Conservation (phyloP, 768 basidiomycete genomes). For the Ramaria sp. region DNA sequence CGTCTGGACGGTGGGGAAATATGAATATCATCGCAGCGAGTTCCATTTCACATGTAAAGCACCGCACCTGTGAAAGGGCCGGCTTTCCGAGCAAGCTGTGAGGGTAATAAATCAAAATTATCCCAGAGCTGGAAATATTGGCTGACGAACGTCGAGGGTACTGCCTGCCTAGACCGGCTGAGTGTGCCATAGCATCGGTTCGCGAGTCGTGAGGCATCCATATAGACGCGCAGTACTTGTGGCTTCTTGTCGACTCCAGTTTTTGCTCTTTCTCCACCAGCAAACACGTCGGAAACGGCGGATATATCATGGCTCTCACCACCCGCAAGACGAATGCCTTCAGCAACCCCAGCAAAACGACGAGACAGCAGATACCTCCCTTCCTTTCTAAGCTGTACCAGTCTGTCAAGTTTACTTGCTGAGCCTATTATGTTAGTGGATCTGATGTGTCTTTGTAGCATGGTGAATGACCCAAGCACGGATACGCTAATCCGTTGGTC, state of each 20-base stretch:
- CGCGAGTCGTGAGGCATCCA: background rate
- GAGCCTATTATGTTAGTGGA: conserved; percentile 9
- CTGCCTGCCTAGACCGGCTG: too few species aligned
- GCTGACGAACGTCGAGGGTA: too few species aligned
- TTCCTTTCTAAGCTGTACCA: conserved; percentile 91
- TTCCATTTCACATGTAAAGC: too few species aligned
- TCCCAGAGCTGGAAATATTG: too few species aligned
- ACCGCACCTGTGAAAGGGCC: too few species aligned
- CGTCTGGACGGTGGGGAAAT: too few species aligned
- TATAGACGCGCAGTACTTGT: too few species aligned
- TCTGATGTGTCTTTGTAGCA: conserved; percentile 34
- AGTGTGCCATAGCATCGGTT: background rate
- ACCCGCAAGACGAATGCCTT: conserved; percentile 4
- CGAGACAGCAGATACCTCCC: conserved; percentile 52
- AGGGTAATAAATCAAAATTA: too few species aligned
- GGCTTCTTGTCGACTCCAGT: too few species aligned
- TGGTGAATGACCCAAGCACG: conserved; percentile 82
- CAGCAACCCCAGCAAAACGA: conserved; percentile 26
- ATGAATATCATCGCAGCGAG: too few species aligned
- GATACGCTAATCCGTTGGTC: conserved; percentile 87
- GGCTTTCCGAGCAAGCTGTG: too few species aligned
- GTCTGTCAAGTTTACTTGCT: conserved; percentile 32
- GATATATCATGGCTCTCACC: conserved; percentile 3
- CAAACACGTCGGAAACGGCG: background rate
- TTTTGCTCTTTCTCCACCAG: background rate